Conservation (phyloP, 495 filamentous ascomycete species). For the Cairneyella variabilis region DNA sequence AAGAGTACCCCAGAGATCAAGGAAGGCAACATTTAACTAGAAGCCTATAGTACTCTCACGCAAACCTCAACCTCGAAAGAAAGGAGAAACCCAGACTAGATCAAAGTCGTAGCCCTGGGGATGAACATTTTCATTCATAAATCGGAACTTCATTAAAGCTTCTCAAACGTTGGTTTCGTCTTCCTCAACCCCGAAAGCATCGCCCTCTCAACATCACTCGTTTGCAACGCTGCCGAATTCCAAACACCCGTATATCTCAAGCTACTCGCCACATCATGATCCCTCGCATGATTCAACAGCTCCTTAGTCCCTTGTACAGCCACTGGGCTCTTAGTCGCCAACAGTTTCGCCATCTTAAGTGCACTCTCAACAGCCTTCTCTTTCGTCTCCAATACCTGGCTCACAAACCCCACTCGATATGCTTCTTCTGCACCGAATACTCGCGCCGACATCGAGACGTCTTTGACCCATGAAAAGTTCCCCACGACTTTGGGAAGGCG, state of each 20-base stretch:
- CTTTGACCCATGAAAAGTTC: constrained; percentile 82
- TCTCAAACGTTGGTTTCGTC: constrained; percentile 80
- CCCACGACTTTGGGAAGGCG: constrained; percentile 84
- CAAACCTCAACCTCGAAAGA: too few species aligned
- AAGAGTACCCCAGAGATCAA: too few species aligned
- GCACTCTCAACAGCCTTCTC: constrained; percentile 56
- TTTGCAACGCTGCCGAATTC: constrained; percentile 83
- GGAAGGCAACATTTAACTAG: too few species aligned
- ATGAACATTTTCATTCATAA: not conserved
- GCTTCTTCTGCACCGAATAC: constrained; percentile 79
- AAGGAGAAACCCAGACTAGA: too few species aligned
- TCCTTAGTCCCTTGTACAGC: constrained; percentile 94
- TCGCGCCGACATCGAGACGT: constrained; percentile 76
- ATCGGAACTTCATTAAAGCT: constrained; percentile 51
- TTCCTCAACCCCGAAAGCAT: constrained; percentile 74
- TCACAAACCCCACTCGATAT: constrained; percentile 77
- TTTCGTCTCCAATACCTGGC: constrained; percentile 66
- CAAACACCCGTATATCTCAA: constrained; percentile 81
- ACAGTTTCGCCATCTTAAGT: constrained; percentile 58
- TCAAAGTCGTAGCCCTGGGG: too few species aligned
- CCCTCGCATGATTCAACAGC: constrained; percentile 80
- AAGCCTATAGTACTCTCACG: too few species aligned
- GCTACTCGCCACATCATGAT: constrained; percentile 72
- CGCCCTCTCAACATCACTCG: constrained; percentile 69
- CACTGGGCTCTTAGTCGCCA: constrained; percentile 83